Percentiles rank a stretch among this genome's conserved stretches.
These are phyloP conservation scores for Chromosphaera perkinsii DNA, from an alignment of 208 protist species.

Conservation along the genomic window DNA sequence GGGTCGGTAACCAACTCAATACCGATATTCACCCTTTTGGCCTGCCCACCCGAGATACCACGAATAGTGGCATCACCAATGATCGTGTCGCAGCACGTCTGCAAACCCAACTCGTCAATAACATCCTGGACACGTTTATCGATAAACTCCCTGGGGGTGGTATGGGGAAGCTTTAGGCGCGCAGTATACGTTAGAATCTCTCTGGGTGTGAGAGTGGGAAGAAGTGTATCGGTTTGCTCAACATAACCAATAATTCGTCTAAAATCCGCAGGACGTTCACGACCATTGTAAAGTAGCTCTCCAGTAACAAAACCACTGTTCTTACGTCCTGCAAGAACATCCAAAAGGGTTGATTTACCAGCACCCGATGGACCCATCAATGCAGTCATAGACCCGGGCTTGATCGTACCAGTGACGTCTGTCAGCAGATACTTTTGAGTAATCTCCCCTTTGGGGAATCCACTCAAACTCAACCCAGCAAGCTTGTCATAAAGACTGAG, in stretches of 20 bases:
- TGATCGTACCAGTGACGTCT: constrained; percentile 24
- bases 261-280: not conserved
- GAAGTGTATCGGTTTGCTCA: constrained; percentile 29
- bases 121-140: constrained; percentile 18
- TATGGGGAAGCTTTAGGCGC: not conserved
- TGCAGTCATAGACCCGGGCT: constrained; percentile 31
- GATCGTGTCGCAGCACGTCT: constrained; percentile 23
- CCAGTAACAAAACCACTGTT: constrained; percentile 20
- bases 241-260: constrained; percentile 32
- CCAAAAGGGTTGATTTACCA: constrained; percentile 35
- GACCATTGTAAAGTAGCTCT: constrained; percentile 14
- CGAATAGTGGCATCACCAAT: constrained; percentile 18
- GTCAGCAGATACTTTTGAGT: constrained; percentile 15
- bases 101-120: constrained; percentile 33
- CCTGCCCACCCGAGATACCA: constrained; percentile 44
- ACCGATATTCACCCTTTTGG: constrained; percentile 51
- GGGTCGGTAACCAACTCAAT: constrained; percentile 44
- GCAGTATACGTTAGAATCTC: constrained; percentile 22
- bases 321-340: constrained; percentile 29
- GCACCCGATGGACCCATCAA: constrained; percentile 37
- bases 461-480: constrained; percentile 2
- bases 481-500: constrained; percentile 6
- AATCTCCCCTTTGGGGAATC: constrained; percentile 9
- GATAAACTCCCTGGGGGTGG: not conserved
- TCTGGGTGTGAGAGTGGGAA: constrained; percentile 8